Evolutionary conservation across 139 green algal species (phyloP).

Genomic region (Mychonastes homosphaera): DNA sequence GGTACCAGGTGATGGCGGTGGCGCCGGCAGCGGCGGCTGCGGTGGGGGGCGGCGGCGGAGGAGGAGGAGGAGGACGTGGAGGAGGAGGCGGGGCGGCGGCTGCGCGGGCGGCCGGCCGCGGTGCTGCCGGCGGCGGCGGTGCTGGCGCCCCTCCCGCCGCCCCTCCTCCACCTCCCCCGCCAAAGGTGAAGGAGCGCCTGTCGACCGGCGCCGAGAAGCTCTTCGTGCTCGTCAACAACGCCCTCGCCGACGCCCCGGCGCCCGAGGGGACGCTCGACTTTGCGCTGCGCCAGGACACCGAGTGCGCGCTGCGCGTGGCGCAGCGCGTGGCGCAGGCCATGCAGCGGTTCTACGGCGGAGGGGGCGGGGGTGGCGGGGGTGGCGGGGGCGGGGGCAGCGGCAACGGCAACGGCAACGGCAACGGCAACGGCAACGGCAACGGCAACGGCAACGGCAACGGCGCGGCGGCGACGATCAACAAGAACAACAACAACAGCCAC

Average conservation of each 20-base stretch:
- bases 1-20: conserved; percentile 46
- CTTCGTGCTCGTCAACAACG: conserved; percentile 71
- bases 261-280: conserved; percentile 54
- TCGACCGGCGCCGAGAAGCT: conserved; percentile 51
- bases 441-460: background rate
- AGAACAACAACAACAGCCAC: background rate
- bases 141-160: too few species aligned
- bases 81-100: too few species aligned
- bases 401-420: background rate
- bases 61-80: too few species aligned
- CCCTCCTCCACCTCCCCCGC: too few species aligned
- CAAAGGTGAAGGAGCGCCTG: conserved; percentile 56
- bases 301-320: conserved; percentile 25
- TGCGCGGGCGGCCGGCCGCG: too few species aligned
- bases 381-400: background rate
- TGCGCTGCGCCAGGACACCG: conserved; percentile 51
- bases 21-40: too few species aligned
- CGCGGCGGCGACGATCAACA: too few species aligned
- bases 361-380: background rate
- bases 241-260: conserved; percentile 31
- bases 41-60: conserved; percentile 5
- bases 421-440: background rate
- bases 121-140: too few species aligned
- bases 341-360: conserved; percentile 25
- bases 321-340: conserved; percentile 44